These are phyloP conservation scores for Chaetomiaceae sp. DNA, from an alignment of 2,329 filamentous ascomycete genomes.

Conservation along the genomic window DNA sequence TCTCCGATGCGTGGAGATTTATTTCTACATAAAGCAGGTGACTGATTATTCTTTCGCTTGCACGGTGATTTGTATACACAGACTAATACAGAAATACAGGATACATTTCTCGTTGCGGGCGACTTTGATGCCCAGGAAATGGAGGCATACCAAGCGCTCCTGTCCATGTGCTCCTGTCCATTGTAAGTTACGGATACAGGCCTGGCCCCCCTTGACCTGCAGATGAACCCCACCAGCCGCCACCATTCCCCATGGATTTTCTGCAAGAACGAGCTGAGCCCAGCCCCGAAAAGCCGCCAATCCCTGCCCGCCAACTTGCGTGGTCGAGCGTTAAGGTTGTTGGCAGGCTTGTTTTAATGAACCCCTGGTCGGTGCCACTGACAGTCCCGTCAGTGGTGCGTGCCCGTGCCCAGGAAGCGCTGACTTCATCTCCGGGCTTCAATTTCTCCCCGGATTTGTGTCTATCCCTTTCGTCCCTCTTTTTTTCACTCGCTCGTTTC, in stretches of 20 bases:
- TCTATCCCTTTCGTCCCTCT: constrained; percentile 13
- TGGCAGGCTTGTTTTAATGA: constrained; percentile 7
- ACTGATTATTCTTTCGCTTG: no score
- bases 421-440: constrained; percentile 28
- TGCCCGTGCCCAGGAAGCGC: constrained; percentile 9
- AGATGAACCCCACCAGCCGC: constrained; percentile 4
- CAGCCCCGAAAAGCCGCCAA: constrained; percentile 6
- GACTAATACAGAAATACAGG: no score
- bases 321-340: constrained; percentile 3
- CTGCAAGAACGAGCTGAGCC: not conserved
- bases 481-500: constrained; percentile 2
- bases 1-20: no score
- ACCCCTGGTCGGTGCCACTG: no score
- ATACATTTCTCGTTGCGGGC: no score
- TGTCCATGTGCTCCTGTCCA: no score
- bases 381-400: constrained; percentile 13
- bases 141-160: no score
- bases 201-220: constrained; percentile 4
- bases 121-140: no score
- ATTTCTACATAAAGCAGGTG: no score
- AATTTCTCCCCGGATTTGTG: constrained; percentile 19
- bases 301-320: constrained; percentile 5
- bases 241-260: constrained; percentile 5
- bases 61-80: no score
- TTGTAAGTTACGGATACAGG: no score